Evolutionary conservation across 129 eudicot genomes (phyloP).

Genomic region (Ambrosia artemisiifolia): DNA sequence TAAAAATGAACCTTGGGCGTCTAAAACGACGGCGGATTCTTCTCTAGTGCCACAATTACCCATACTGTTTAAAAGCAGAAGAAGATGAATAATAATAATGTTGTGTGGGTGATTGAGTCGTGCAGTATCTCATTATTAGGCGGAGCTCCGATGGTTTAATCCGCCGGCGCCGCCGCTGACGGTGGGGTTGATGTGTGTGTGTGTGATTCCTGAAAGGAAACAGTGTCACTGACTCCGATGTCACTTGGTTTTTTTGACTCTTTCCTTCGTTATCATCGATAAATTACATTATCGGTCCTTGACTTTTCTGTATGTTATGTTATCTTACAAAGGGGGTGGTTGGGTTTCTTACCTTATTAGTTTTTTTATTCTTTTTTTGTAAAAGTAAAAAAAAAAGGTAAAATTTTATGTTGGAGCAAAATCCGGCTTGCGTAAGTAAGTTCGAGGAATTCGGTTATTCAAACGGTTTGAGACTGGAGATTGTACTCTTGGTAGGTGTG

Average conservation of each 20-base stretch:
- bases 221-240: conserved; percentile 16
- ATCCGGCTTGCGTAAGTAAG: no score
- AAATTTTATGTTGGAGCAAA: no score
- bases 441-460: no score
- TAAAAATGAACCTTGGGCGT: conserved; percentile 63
- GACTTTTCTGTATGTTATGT: not conserved
- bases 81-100: not conserved
- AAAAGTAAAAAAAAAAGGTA: no score
- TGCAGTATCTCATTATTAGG: conserved; percentile 48
- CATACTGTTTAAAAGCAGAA: conserved; percentile 37
- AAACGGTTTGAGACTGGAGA: no score
- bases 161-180: conserved; percentile 8
- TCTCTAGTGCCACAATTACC: conserved; percentile 98
- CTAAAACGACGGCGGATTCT: conserved; percentile 84
- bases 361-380: no score
- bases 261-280: conserved; percentile 37
- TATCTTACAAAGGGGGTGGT: no score
- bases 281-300: conserved; percentile 27
- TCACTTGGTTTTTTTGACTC: conserved; percentile 14
- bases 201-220: conserved; percentile 31
- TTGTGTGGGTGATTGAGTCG: conserved; percentile 11
- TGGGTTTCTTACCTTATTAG: no score
- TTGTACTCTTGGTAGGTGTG: no score
- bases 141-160: conserved; percentile 7
- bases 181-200: not conserved